Evolutionary conservation across 179 eudicot species (phyloP), one percentile per base, ranked within the genome.

Genomic region (Silene vulgaris): DNA sequence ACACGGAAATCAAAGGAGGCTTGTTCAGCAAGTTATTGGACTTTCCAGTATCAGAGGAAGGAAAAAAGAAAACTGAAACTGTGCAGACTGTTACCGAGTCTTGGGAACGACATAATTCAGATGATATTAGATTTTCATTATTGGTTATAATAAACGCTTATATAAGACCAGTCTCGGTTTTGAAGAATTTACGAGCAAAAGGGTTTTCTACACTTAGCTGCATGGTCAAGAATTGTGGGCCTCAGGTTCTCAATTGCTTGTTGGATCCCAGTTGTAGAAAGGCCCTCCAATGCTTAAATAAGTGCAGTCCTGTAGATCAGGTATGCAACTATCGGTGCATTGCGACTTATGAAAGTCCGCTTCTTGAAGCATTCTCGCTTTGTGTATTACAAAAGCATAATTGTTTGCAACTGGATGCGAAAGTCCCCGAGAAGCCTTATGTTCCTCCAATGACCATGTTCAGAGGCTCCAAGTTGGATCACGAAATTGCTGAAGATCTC

Each of bases 251-350:
- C 66, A 89, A 90, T 78, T 95, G 99, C 75, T 82, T 95, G 57
- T 79, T 95, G 80, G 99, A 95, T 77, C 91, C 97, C 1, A 80
- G 82, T 37, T 95, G 97, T 79, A 84, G 97, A 84, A 90, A 89
- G 73, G 99, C 99, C 56, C 90, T 95, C 70, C 92, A 92, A 59
- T 95, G 97, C 90, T 82, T 95, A 82, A 95, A 95, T 72, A 79
- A 85, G 43, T 95, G 99, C 84, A 95, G 99, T 73, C 97, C 97
- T 14, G 90, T 92, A 43, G 99, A 95, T 83, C 99, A 95, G 80
- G 99, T 95, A 40, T 95, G 99, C 87, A 95, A 87, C 76, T 95
- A 95, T 69, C 84, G 84, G 5, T 95, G 99, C 79, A 92, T 95
- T 67, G 97, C 93, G 43, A 92, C 99, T 0, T 92, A 95, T 52